A percentile compares a stretch with the other conserved stretches of the same genome.
Evolutionary conservation across 2,329 filamentous ascomycete species (phyloP).

Genomic region (Epichloe glyceriae): DNA sequence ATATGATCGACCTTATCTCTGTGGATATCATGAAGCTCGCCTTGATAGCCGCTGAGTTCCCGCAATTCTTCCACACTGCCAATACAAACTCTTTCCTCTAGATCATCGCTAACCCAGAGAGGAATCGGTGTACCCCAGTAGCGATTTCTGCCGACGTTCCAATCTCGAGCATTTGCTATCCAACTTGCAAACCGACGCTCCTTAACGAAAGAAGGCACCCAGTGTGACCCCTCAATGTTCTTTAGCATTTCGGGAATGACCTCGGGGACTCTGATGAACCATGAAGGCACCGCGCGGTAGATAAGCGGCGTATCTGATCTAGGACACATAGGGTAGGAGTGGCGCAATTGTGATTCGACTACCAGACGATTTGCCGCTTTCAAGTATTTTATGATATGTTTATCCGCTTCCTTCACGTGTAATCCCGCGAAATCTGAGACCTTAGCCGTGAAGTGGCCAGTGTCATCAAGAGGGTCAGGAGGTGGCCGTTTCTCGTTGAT

Average conservation of each 20-base stretch:
- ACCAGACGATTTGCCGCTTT: slow-evolving; percentile 65
- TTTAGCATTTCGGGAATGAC: slow-evolving; percentile 81
- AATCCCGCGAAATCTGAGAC: slow-evolving; percentile 72
- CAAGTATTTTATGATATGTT: slow-evolving; percentile 80
- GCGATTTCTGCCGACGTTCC: slow-evolving; percentile 87
- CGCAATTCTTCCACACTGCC: slow-evolving; percentile 77
- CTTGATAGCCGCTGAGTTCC: slow-evolving; percentile 72
- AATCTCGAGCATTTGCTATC: slow-evolving; percentile 84
- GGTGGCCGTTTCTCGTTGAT: slow-evolving; percentile 65
- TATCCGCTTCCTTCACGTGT: slow-evolving; percentile 87
- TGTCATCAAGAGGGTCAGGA: slow-evolving; percentile 84
- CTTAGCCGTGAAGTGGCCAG: slow-evolving; percentile 63
- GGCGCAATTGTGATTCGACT: slow-evolving; percentile 75
- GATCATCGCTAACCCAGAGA: slow-evolving; percentile 81
- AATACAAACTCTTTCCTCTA: slow-evolving; percentile 74
- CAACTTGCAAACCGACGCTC: slow-evolving; percentile 84
- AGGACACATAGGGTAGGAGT: slow-evolving; percentile 90
- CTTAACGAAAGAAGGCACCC: slow-evolving; percentile 85
- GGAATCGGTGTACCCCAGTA: slow-evolving; percentile 95
- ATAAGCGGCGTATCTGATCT: slow-evolving; percentile 92
- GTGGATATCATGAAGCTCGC: slow-evolving; percentile 75
- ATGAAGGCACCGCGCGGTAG: slow-evolving; percentile 81
- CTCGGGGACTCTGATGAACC: slow-evolving; percentile 82
- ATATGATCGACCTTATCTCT: slow-evolving; percentile 89
- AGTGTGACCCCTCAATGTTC: slow-evolving; percentile 79